A percentile compares a stretch with the other conserved stretches of the same genome.
These are phyloP conservation scores for Didymella sp. DNA, from an alignment of 2,329 filamentous ascomycete species.

Conservation along the genomic window DNA sequence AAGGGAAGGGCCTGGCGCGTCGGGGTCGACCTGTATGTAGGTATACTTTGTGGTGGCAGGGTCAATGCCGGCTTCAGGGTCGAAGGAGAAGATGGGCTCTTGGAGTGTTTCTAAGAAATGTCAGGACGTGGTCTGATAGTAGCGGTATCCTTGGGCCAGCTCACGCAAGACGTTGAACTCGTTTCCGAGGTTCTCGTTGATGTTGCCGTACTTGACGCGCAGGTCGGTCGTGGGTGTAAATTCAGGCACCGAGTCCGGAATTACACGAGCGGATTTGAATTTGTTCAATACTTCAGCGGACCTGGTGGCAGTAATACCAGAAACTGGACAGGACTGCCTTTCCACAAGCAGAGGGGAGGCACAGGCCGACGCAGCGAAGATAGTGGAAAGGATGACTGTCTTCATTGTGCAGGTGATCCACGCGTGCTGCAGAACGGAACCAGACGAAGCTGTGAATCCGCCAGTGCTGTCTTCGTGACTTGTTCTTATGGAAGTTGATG, in stretches of 20 bases:
- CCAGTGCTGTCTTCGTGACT: background rate
- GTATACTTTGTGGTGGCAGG: background rate
- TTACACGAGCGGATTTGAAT: background rate
- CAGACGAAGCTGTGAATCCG: too few species aligned
- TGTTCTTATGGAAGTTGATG: too few species aligned
- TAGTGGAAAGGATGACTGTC: background rate
- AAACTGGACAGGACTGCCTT: constrained; percentile 3
- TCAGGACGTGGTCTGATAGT: background rate
- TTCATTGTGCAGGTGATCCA: background rate
- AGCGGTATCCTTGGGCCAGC: background rate
- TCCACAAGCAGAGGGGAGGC: constrained; percentile 1
- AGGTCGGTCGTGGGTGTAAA: constrained; percentile 12
- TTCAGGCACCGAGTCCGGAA: constrained; percentile 5
- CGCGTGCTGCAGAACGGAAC: background rate
- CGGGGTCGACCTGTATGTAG: constrained; percentile 6
- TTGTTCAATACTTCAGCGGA: constrained; percentile 2
- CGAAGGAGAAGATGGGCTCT: background rate
- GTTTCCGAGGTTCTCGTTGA: constrained; percentile 12
- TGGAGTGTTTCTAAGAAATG: background rate
- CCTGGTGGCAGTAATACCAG: constrained; percentile 1
- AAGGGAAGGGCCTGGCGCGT: constrained; percentile 8
- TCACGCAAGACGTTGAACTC: constrained; percentile 2
- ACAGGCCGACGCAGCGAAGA: background rate
- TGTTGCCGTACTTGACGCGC: constrained; percentile 6
- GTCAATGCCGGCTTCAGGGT: background rate